A percentile compares a stretch with the other conserved stretches of the same genome.
Conservation (phyloP, 345 rosid species). For the Nasturtium officinale region DNA sequence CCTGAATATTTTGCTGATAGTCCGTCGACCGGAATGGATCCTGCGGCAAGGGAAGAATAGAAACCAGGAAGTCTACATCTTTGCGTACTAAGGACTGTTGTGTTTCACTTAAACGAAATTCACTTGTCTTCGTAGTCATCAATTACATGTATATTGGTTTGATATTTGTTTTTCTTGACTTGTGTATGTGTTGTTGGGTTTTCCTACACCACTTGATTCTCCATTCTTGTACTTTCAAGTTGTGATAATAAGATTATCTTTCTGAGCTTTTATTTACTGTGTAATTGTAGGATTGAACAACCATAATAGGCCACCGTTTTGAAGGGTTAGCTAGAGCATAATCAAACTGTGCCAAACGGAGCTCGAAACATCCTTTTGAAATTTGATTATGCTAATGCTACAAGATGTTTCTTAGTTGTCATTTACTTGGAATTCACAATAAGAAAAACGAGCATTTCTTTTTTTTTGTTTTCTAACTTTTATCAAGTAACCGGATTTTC, state of each 20-base stretch:
- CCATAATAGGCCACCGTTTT: background rate
- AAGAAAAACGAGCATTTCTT: background rate
- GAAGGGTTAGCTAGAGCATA: background rate
- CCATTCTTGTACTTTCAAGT: conserved; percentile 11
- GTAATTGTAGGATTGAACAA: background rate
- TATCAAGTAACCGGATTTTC: background rate
- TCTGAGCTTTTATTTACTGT: conserved; percentile 9
- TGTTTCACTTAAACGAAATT: conserved; percentile 20
- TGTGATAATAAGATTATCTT: conserved; percentile 5
- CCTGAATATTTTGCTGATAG: conserved; percentile 91
- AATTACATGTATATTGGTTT: conserved; percentile 30
- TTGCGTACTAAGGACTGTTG: conserved; percentile 5
- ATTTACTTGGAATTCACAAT: background rate
- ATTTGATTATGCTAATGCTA: background rate
- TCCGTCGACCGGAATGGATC: conserved; percentile 67
- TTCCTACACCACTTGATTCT: conserved; percentile 7
- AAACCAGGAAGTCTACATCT: conserved; percentile 21
- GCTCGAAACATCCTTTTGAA: background rate
- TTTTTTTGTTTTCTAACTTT: background rate
- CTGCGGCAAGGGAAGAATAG: conserved; percentile 64
- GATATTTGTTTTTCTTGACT: conserved; percentile 22
- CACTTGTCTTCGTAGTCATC: conserved; percentile 13
- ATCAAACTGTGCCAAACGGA: background rate
- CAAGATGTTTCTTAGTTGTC: background rate
- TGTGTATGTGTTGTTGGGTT: conserved; percentile 2